Conservation (phyloP, 2,329 filamentous ascomycete species). For the Aciculosporium take region DNA sequence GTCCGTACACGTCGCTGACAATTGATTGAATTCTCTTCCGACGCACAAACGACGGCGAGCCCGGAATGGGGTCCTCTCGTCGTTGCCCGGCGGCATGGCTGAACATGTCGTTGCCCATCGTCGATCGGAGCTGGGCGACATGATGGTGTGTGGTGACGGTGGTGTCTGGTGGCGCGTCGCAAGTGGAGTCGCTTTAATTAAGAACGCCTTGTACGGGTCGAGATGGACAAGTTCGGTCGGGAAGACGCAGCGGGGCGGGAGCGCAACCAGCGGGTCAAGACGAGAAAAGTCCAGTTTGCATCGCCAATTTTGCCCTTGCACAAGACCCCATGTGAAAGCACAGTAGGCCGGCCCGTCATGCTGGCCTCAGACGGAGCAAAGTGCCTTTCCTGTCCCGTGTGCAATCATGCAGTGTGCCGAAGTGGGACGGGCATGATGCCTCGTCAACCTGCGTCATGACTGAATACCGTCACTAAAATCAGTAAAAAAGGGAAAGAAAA, state of each 20-base stretch:
- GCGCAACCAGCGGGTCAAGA: neutral
- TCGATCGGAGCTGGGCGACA: constrained; percentile 2
- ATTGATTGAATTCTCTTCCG: neutral
- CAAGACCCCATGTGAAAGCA: too few species aligned
- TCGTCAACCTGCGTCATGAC: neutral
- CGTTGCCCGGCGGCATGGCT: neutral
- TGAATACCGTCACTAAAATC: neutral
- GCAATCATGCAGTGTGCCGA: constrained; percentile 1
- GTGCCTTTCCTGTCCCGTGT: neutral
- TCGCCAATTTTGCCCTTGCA: too few species aligned
- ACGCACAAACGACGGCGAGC: neutral
- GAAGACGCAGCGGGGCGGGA: neutral
- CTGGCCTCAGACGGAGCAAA: neutral
- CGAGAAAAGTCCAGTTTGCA: neutral
- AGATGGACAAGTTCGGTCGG: constrained; percentile 1
- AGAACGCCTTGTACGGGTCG: too few species aligned
- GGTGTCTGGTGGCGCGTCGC: neutral
- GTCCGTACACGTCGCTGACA: neutral
- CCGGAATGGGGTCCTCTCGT: neutral
- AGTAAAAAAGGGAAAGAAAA: neutral
- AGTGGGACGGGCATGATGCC: neutral
- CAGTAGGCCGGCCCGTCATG: neutral
- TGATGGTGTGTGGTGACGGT: neutral
- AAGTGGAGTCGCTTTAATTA: neutral
- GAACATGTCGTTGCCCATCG: neutral